Evolutionary conservation across 2,329 filamentous ascomycete species (phyloP), one percentile per base, ranked within the genome.

Genomic region (Zymoseptoria brevis): DNA sequence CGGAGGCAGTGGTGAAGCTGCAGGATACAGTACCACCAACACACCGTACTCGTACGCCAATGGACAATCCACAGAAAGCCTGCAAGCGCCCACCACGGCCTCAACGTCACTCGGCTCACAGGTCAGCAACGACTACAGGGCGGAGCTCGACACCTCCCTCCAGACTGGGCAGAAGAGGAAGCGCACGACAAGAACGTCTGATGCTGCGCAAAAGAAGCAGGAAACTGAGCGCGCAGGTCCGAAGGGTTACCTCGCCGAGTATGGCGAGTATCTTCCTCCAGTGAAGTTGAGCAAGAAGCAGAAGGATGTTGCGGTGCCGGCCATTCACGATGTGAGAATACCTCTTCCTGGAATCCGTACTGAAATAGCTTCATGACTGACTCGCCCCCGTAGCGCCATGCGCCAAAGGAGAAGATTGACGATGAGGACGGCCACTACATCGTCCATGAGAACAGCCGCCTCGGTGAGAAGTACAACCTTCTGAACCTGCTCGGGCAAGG

Each of bases 371-470:
- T 45, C 41, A 41, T 53, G 49, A 61, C 65, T 68, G 59, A 68
- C 58, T 13, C 24, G 24, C 19, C 51, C 13, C 9, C 51, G 55
- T 62, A 68, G 68, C 72, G 64, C 54, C 66, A 64, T 55, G 71
- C 70, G 63, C 65, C 63, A 45, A 65, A 60, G 65, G 80, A 86
- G 67, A 94, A 95, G 72, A 87, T 94, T 51, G 94, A 99, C 69
- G 94, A 99, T 66, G 91, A 96, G 52, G 94, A 99, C 68, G 94
- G 94, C 4, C 94, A 99, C 75, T 99, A 96, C 72, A 90, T 97
- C 67, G 92, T 99, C 21, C 86, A 89, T 1, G 88, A 92, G 29
- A 90, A 96, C 66, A 88, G 88, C 9, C 85, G 89, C 60, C 79
- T 99, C 56, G 96, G 94, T 13, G 86, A 94, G 51, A 83, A 90